Percentiles rank a stretch among this genome's conserved stretches.
phyloP scores from a whole-genome alignment of 2,329 filamentous ascomycete genomes.

The Colletotrichum zoysiae region DNA sequence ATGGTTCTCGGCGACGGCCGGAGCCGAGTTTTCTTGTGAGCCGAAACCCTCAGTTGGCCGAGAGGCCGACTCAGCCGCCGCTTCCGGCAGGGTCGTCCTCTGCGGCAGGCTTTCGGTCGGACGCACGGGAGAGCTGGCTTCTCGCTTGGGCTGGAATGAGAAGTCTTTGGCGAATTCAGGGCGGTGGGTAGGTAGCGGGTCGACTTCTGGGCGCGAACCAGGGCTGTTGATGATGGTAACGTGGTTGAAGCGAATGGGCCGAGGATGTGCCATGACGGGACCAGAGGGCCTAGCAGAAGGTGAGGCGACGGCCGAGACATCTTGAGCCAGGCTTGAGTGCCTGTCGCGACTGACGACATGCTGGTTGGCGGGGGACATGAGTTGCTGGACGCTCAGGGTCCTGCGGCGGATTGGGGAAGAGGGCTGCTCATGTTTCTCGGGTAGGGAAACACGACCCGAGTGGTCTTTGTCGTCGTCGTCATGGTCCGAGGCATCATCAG shows the following conservation, averaged over 20 bases:
- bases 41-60: slow-evolving; percentile 18
- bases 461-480: slow-evolving; percentile 33
- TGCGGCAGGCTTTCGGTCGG: slow-evolving; percentile 24
- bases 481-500: slow-evolving; percentile 47
- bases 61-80: slow-evolving; percentile 32
- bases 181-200: background rate
- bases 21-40: slow-evolving; percentile 30
- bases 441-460: slow-evolving; percentile 9
- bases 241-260: slow-evolving; percentile 39
- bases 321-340: background rate
- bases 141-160: slow-evolving; percentile 30
- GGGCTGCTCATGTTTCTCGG: slow-evolving; percentile 21
- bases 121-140: slow-evolving; percentile 37
- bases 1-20: slow-evolving; percentile 14
- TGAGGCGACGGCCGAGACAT: slow-evolving; percentile 7
- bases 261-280: slow-evolving; percentile 39
- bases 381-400: slow-evolving; percentile 1
- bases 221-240: slow-evolving; percentile 36
- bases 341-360: slow-evolving; percentile 21
- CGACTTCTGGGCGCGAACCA: slow-evolving; percentile 9
- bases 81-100: slow-evolving; percentile 30
- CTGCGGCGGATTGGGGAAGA: slow-evolving; percentile 36
- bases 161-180: slow-evolving; percentile 15
- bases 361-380: slow-evolving; percentile 10
- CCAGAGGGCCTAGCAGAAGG: slow-evolving; percentile 13